phyloP scores from a whole-genome alignment of 495 filamentous ascomycete genomes.

The Friedmanniomyces simplex region DNA sequence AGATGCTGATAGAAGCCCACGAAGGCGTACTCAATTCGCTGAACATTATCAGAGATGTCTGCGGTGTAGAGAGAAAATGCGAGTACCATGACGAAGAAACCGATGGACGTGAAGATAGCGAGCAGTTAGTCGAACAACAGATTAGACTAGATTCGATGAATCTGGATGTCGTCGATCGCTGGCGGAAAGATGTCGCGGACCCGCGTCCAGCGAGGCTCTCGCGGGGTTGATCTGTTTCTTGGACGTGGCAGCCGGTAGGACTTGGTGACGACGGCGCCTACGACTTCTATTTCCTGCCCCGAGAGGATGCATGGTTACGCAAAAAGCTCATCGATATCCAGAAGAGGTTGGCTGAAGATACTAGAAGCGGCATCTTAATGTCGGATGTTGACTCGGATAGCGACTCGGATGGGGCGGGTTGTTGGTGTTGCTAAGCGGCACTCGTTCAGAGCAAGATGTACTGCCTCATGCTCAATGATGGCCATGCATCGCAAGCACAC shows the following conservation, averaged over 20 bases:
- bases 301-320: background rate
- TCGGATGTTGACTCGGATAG: background rate
- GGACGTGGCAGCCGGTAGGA: background rate
- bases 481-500: no score
- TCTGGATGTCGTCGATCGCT: background rate
- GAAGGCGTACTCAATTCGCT: background rate
- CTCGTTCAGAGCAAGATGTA: no score
- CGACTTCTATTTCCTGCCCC: background rate
- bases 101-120: background rate
- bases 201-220: no score
- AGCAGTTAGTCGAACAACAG: background rate
- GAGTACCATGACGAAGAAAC: background rate
- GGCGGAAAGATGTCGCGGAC: background rate
- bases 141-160: background rate
- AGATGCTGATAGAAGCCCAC: background rate
- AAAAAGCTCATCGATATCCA: background rate
- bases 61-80: background rate
- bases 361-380: background rate
- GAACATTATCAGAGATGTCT: background rate
- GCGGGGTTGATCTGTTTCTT: background rate
- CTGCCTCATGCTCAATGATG: no score
- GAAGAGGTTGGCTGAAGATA: background rate
- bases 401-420: background rate
- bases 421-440: background rate
- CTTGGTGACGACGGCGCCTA: background rate